Evolutionary conservation across 805 yeast genomes (phyloP).

Genomic region (Wickerhamiella azyma): DNA sequence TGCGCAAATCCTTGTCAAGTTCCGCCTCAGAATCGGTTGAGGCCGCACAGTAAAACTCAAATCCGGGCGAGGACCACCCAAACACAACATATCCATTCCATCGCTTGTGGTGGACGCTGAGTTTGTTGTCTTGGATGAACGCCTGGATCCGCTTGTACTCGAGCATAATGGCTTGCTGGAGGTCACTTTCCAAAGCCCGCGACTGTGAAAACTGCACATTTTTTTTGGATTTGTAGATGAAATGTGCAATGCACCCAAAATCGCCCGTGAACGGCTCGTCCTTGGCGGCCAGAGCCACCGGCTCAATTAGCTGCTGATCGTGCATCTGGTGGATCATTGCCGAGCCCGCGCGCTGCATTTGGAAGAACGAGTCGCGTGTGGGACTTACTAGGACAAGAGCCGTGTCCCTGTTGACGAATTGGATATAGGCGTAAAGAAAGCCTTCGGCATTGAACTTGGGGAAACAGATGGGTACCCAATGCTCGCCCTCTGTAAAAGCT

Average conservation of each 20-base stretch:
- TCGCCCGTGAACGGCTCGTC: conserved; percentile 22
- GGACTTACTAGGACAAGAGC: conserved; percentile 44
- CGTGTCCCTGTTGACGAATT: conserved; percentile 34
- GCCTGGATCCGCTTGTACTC: conserved; percentile 29
- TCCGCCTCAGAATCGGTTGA: conserved; percentile 45
- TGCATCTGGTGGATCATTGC: conserved; percentile 35
- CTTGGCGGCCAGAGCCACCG: conserved; percentile 28
- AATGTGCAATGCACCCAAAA: conserved; percentile 52
- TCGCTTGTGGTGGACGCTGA: conserved; percentile 19
- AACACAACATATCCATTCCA: conserved; percentile 22
- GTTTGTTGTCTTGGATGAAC: conserved; percentile 20
- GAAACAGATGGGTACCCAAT: conserved; percentile 88
- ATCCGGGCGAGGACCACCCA: conserved; percentile 44
- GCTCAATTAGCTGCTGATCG: conserved; percentile 27
- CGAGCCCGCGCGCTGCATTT: conserved; percentile 48
- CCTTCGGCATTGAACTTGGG: conserved; percentile 85
- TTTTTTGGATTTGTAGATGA: conserved; percentile 58
- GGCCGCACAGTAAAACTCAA: conserved; percentile 49
- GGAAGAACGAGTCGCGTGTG: conserved; percentile 66
- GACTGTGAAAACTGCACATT: conserved; percentile 52
- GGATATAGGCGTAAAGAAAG: conserved; percentile 69
- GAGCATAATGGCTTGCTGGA: conserved; percentile 18
- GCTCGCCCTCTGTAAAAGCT: conserved; percentile 42
- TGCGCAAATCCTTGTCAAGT: conserved; percentile 46
- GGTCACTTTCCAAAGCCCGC: conserved; percentile 19